Percentiles rank a stretch among this genome's conserved stretches.
phyloP scores from a whole-genome alignment of 208 protist species.

The Wallacemonas collosoma region DNA sequence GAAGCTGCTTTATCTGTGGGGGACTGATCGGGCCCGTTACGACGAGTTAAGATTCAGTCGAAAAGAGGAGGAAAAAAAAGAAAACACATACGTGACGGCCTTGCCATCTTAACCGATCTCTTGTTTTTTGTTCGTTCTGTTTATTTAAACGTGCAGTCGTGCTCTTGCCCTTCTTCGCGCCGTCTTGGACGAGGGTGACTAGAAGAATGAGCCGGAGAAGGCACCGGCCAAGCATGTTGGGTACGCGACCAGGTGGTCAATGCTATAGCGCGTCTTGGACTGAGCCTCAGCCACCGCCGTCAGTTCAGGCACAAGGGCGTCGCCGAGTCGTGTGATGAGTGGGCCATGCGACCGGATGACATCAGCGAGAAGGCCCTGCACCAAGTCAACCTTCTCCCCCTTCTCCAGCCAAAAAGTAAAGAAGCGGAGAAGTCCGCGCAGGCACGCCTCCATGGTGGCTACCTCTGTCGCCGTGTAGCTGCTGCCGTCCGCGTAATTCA shows the following conservation, averaged over 20 bases:
- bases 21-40: conserved; percentile 9
- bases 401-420: conserved; percentile 51
- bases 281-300: conserved; percentile 62
- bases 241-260: conserved; percentile 80
- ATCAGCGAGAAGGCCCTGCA: conserved; percentile 81
- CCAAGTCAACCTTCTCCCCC: conserved; percentile 72
- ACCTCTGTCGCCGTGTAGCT: conserved; percentile 71
- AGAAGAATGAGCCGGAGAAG: conserved; percentile 72
- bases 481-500: conserved; percentile 70
- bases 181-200: background rate
- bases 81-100: conserved; percentile 7
- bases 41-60: conserved; percentile 7
- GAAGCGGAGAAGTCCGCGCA: conserved; percentile 60
- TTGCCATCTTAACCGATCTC: conserved; percentile 11
- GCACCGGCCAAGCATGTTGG: conserved; percentile 62
- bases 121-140: conserved; percentile 8
- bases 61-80: conserved; percentile 15
- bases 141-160: conserved; percentile 5
- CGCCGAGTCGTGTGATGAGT: conserved; percentile 64
- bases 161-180: background rate
- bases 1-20: conserved; percentile 2
- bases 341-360: conserved; percentile 61
- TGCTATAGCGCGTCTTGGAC: conserved; percentile 59
- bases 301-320: conserved; percentile 40
- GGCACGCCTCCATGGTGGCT: conserved; percentile 46